These are phyloP conservation scores for Furcasterigmium sp. DNA, from an alignment of 2,329 filamentous ascomycete species.

Conservation along the genomic window DNA sequence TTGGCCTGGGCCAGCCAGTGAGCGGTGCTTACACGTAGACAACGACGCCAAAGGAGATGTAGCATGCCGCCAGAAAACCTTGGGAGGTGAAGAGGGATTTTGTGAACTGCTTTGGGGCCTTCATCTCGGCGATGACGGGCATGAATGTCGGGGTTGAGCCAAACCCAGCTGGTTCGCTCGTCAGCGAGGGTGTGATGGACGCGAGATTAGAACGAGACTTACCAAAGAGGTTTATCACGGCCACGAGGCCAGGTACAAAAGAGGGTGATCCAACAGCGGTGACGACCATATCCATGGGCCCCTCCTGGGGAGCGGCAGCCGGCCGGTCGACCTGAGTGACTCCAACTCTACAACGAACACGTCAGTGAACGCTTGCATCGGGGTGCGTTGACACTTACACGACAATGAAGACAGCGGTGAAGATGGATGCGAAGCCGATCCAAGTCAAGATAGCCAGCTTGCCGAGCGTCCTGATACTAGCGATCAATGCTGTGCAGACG, in stretches of 20 bases:
- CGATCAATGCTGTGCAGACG: slow-evolving; percentile 13
- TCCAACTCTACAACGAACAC: slow-evolving; percentile 14
- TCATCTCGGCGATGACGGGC: slow-evolving; percentile 18
- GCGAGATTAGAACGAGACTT: slow-evolving; percentile 14
- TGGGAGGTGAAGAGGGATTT: slow-evolving; percentile 14
- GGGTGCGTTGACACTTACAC: too few species aligned
- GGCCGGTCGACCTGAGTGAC: slow-evolving; percentile 16
- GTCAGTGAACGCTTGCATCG: too few species aligned
- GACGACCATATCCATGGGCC: slow-evolving; percentile 15
- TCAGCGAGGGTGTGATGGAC: slow-evolving; percentile 8
- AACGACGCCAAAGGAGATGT: slow-evolving; percentile 11
- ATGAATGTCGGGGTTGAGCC: slow-evolving; percentile 16
- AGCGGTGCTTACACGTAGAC: slow-evolving; percentile 12
- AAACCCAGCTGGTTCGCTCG: slow-evolving; percentile 9
- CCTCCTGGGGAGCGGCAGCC: slow-evolving; percentile 14
- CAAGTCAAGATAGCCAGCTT: slow-evolving; percentile 38
- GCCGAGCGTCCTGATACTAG: slow-evolving; percentile 11
- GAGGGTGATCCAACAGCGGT: slow-evolving; percentile 13
- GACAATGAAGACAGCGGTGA: slow-evolving; percentile 26
- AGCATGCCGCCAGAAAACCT: slow-evolving; percentile 7
- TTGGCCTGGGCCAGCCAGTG: background rate
- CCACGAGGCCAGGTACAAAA: slow-evolving; percentile 17
- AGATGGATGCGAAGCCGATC: slow-evolving; percentile 53
- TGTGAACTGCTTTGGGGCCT: slow-evolving; percentile 9
- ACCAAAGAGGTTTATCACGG: slow-evolving; percentile 18